phyloP scores from a whole-genome alignment of 495 filamentous ascomycete genomes.

The Hypomontagnella monticulosa region DNA sequence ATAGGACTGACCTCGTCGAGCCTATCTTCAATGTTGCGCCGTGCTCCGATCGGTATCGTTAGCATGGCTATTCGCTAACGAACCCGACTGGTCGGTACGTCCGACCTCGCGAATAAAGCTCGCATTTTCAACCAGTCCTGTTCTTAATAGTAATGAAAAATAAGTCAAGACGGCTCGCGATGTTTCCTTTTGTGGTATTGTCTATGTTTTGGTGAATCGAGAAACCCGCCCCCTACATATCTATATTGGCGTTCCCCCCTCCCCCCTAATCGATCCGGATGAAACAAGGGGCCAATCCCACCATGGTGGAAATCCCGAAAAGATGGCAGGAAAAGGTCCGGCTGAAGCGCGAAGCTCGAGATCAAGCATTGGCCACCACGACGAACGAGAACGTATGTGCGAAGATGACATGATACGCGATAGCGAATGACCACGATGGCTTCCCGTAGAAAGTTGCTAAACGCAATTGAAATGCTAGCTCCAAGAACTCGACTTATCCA shows the following conservation, averaged over 20 bases:
- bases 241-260: not conserved
- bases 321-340: conserved; percentile 35
- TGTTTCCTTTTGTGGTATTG: not conserved
- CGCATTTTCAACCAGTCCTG: not conserved
- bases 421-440: not conserved
- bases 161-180: not conserved
- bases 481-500: conserved; percentile 34
- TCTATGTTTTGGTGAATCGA: too few species aligned
- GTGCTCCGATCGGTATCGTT: not conserved
- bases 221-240: too few species aligned
- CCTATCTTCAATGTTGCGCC: too few species aligned
- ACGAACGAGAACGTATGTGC: conserved; percentile 23
- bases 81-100: conserved; percentile 2
- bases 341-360: conserved; percentile 28
- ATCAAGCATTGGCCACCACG: conserved; percentile 22
- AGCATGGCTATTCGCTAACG: conserved; percentile 8
- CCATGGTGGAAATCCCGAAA: conserved; percentile 16
- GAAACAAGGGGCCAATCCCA: conserved; percentile 25
- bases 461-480: conserved; percentile 13
- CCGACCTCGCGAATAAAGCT: conserved; percentile 1
- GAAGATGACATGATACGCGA: not conserved
- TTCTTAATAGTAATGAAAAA: not conserved
- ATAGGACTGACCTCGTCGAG: not conserved
- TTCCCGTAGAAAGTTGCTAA: conserved; percentile 26
- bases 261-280: conserved; percentile 1